Base-by-base conservation (phyloP, 257 asterid species). In the Parsonsia alboflavescens region DNA sequence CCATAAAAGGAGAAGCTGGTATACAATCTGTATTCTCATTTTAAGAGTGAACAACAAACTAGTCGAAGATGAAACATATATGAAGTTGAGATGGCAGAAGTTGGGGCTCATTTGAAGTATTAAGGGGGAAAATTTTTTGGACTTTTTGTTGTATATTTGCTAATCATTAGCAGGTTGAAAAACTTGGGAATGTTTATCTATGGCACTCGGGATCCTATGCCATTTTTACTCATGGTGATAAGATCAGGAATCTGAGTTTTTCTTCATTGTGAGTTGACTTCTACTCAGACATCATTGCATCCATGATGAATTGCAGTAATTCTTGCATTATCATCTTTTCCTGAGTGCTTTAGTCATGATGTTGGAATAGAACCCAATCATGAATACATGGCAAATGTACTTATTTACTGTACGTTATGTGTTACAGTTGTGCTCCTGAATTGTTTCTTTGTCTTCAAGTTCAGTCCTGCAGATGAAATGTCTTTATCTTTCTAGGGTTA, bases 231-330 rank as follows among this genome's bases (percentile, higher is more conserved):
- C 46, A 42, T 63, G 39, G 73, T 74, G 78, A 79, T 76, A 50
- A 77, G 82, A 48, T 80, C 57, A 59, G 75, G 80, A 72, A 68
- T 80, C 68, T 78, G 79, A 69, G 73, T 28, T 80, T 33, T 71
- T 68, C 71, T 12, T 86, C 83, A 83, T 84, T 84, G 80, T 81
- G 82, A 67, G 76, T 86, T 87, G 91, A 83, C 84, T 82, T 84
- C 80, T 79, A 71, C 45, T 67, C 49, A 12, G 54, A 81, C 83
- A 88, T 88, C 80, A 89, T 84, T 85, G 80, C 72, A 49, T 59
- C 74, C 85, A 77, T 81, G 83, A 82, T 83, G 75, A 69, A 64
- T 71, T 68, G 78, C 71, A 75, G 73, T 24, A 75, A 82, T 82
- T 84, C 80, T 49, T 69, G n/a, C 81, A 56, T 73, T 73, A 73